Percentiles rank a stretch among this genome's conserved stretches.
phyloP scores from a whole-genome alignment of 2,329 filamentous ascomycete genomes.

The Ophiostoma triangulosporum region DNA sequence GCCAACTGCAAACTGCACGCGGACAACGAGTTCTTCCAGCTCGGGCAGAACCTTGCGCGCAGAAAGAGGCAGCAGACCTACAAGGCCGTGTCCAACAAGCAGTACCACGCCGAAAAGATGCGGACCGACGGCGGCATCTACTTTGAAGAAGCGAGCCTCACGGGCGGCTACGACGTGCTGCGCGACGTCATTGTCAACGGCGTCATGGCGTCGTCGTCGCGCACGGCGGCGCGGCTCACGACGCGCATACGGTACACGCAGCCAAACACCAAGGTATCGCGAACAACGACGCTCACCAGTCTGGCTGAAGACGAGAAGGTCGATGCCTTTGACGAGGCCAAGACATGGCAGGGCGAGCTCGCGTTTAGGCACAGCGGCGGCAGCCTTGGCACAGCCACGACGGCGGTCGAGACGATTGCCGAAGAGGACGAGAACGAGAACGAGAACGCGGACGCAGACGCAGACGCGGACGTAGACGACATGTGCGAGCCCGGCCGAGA shows the following conservation, averaged over 20 bases:
- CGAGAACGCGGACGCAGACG: background rate
- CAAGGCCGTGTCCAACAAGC: background rate
- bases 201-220: slow-evolving; percentile 20
- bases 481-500: background rate
- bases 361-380: background rate
- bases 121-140: slow-evolving; percentile 10
- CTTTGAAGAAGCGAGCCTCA: slow-evolving; percentile 19
- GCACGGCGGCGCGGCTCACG: slow-evolving; percentile 17
- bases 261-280: background rate
- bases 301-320: slow-evolving; percentile 5
- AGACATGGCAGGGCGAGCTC: background rate
- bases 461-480: no score
- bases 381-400: background rate
- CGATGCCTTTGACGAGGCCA: slow-evolving; percentile 12
- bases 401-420: background rate
- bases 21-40: slow-evolving; percentile 14
- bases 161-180: slow-evolving; percentile 16
- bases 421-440: slow-evolving; percentile 11
- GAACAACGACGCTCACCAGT: background rate
- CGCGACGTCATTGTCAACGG: slow-evolving; percentile 19
- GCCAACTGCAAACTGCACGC: slow-evolving; percentile 16
- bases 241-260: background rate
- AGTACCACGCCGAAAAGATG: slow-evolving; percentile 1
- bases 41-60: background rate
- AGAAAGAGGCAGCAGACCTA: background rate